Evolutionary conservation across 495 filamentous ascomycete species (phyloP), one percentile per base, ranked within the genome.

Genomic region (Penicillium robsamsonii): DNA sequence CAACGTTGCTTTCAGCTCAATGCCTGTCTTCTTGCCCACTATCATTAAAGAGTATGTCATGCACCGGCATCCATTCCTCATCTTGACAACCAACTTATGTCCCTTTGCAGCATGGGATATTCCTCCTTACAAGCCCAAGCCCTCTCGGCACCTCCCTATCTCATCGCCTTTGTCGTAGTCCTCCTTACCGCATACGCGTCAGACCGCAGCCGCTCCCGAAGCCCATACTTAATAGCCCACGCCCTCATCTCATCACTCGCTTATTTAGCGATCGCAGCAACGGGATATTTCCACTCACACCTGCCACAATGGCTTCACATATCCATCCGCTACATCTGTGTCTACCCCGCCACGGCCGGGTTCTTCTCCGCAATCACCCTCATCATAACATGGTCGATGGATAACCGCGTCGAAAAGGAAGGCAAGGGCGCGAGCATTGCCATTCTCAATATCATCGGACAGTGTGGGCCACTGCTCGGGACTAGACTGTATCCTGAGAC

Each of bases 381-480:
- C 11, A 82, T 87, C 53, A 84, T 87, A 56, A 85, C 83, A 41
- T 86, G 83, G 83, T 83, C 80, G 17, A 76, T 87, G 70, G 85
- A 86, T 58, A 86, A 86, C 63, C 81, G 83, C 27, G 64, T 70
- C 45, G 78, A 75, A 15, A 79, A 84, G 12, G 76, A 79, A 55
- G 74, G 72, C 15, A 82, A 82, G 35, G 84, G 83, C 0, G 78
- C 81, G 0, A 82, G 82, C 42, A 76, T 86, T 27, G 77, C 78
- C 11, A 72, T 86, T 29, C 58, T 87, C 11, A 85, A 86, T 55
- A 57, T 83, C 24, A 77, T 86, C 27, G 84, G 84, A 0, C 85
- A 88, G 57, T 80, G 82, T 53, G 84, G 84, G 0, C 85, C 85
- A 3, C 65, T 88, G 12, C 63, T 88, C 0, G 85, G 85, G 0